Base-by-base conservation (phyloP, 2,329 filamentous ascomycete species). In the Immersiporthe knoxdaviesiana region DNA sequence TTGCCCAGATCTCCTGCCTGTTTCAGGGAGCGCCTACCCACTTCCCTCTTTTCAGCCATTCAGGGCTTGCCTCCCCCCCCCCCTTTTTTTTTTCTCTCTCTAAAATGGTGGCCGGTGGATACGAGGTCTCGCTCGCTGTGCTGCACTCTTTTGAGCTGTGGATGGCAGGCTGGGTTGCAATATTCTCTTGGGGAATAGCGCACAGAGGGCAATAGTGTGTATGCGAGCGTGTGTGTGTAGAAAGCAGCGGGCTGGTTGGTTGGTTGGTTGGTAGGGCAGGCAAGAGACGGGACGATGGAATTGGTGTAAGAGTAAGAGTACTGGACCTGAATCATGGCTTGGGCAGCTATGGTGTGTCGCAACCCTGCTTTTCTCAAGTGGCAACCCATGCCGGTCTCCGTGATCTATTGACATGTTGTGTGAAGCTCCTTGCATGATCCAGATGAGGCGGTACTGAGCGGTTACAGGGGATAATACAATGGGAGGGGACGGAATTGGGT, bases 341-440 rank as follows among this genome's bases (percentile, higher is more conserved):
- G 69, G 67, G 63, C 44, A 47, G 68, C 41, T 63, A 8, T 35
- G 35, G 67, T 63, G 65, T 60, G 66, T 65, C 63, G 63, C 60
- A 67, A 52, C 32, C 58, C 32, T 69, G 67, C 52, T 68, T 52
- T 52, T 60, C 44, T n/a, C 47, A 41, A 61, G 60, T 67, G 67
- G 69, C 67, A 67, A 18, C 35, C 21, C 47, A 67, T 70, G 70
- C 58, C 47, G 65, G 64, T 62, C 65, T 50, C 70, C 70, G 64
- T 67, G 68, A 67, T 71, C 70, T 71, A 71, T 70, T 71, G 70
- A 67, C 54, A 47, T 67, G 65, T 24, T 62, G 68, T 70, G 65
- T 61, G 68, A 71, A 64, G 68, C 70, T 67, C 63, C 52, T 68
- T 71, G 67, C 67, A 70, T 63, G 37, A 54, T 8, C 59, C 56